Base-by-base conservation (phyloP, 495 filamentous ascomycete species). In the Rostrohypoxylon terebratum region DNA sequence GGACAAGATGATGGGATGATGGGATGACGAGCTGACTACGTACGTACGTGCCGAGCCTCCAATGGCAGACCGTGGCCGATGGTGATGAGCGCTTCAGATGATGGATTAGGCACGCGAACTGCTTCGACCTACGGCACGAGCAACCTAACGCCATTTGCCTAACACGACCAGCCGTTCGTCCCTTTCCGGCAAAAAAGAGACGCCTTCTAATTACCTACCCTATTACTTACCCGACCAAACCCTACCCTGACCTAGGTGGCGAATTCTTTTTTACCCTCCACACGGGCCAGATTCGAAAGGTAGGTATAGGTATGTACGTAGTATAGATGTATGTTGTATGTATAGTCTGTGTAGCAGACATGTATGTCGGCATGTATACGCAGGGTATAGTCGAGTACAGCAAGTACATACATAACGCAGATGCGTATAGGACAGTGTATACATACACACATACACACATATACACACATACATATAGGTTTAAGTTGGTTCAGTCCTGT, bases 191-290 rank as follows among this genome's bases (percentile, higher is more conserved):
- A 51, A 42, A 42, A 34, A 38, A 45, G 42, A 45, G n/a, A 45
- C 42, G 42, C 42, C 42, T n/a, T 9, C 42, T 45, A 45, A 2
- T n/a, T 4, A 18, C 3, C 7, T 28, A 28, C 28, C 28, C 28
- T 28, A 28, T 14, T 16, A 25, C 50, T 25, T 28, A 34, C n/a
- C 51, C 51, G n/a, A 18, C n/a, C 11, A 55, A 34, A 34, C 28
- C 55, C 18, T 59, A 42, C 34, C 34, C 33, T 53, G 31, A n/a
- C 48, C 23, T 53, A 53, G 55, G 55, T 59, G 55, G 55, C 55
- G 20, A 59, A 59, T 8, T 59, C 21, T 10, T 14, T 38, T 18
- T 59, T 23, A 25, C 3, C 33, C 23, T 21, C 21, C 33, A 34
- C 53, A 57, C 53, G 31, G 31, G 18, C 34, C 54, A 58, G 16